Base-by-base conservation (phyloP, 2,329 filamentous ascomycete species). In the Cytospora piceae region DNA sequence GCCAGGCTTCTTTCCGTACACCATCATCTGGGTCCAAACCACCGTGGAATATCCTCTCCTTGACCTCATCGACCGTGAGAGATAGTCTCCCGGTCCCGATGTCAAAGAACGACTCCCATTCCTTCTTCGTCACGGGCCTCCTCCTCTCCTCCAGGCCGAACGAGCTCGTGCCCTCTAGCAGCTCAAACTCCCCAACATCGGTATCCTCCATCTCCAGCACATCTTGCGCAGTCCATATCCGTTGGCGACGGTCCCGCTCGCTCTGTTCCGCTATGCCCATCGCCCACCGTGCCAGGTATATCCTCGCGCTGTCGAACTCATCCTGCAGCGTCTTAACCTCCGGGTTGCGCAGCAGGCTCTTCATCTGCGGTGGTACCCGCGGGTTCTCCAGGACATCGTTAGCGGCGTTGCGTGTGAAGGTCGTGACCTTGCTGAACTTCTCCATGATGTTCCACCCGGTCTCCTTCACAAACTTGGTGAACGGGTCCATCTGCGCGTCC, bases 221-320 rank as follows among this genome's bases (percentile, higher is more conserved):
- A 78, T 99, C 95, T 69, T 89, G 89, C 0, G 93, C 94, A 0
- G 94, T 97, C 91, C 93, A 99, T 73, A 97, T 94, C 56, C 94
- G 84, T 76, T 94, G 90, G 60, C 88, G 91, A 29, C 90, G 83
- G 72, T 99, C 95, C 49, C 88, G 85, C 74, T 99, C 95, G 72
- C 94, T 94, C 79, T 99, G 95, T 76, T 99, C 96, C 0, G 95
- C 94, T 69, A 99, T 97, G 9, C 93, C 93, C 95, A 99, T 98
- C 2, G 95, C 95, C 95, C 95, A 99, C 69, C 95, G 85, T 27
- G 95, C 95, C 49, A 99, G 83, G 74, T 99, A 99, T 67, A 99
- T 84, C 69, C 95, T 87, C 4, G 96, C 95, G 72, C 93, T 97
- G 80, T 99, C 96, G 72, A 97, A 99, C 74, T 99, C 96, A 67